Conservation (phyloP, 257 asterid species). For the Nicotiana paniculata region DNA sequence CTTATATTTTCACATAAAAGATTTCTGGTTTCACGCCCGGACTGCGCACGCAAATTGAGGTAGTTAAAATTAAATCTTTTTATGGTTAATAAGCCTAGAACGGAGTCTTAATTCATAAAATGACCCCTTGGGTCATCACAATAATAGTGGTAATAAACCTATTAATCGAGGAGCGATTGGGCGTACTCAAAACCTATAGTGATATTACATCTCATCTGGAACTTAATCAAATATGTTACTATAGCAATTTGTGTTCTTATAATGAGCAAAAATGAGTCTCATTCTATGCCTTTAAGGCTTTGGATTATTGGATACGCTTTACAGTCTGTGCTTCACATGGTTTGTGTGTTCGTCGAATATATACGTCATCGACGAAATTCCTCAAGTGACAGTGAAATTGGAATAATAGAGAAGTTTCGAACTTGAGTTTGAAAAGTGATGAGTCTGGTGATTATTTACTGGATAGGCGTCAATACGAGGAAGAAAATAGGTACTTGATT, state of each 20-base stretch:
- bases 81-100: no score
- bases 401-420: slow-evolving; percentile 29
- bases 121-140: no score
- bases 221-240: slow-evolving; percentile 38
- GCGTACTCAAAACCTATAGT: slow-evolving; percentile 87
- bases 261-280: slow-evolving; percentile 29
- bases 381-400: slow-evolving; percentile 22
- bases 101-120: no score
- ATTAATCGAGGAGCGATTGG: slow-evolving; percentile 73
- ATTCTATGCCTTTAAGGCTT: slow-evolving; percentile 31
- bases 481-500: slow-evolving; percentile 54
- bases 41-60: no score
- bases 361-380: slow-evolving; percentile 29
- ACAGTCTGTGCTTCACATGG: slow-evolving; percentile 42
- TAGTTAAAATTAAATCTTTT: no score
- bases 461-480: slow-evolving; percentile 43
- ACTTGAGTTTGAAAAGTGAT: slow-evolving; percentile 68
- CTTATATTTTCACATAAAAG: no score
- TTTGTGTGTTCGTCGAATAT: slow-evolving; percentile 50
- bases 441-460: slow-evolving; percentile 42
- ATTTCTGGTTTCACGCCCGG: no score
- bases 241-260: slow-evolving; percentile 30
- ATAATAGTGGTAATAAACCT: no score
- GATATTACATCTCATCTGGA: slow-evolving; percentile 69
- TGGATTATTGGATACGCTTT: slow-evolving; percentile 42